Evolutionary conservation across 345 rosid genomes (phyloP), one percentile per base, ranked within the genome.

Genomic region (Streptanthus diversifolius): DNA sequence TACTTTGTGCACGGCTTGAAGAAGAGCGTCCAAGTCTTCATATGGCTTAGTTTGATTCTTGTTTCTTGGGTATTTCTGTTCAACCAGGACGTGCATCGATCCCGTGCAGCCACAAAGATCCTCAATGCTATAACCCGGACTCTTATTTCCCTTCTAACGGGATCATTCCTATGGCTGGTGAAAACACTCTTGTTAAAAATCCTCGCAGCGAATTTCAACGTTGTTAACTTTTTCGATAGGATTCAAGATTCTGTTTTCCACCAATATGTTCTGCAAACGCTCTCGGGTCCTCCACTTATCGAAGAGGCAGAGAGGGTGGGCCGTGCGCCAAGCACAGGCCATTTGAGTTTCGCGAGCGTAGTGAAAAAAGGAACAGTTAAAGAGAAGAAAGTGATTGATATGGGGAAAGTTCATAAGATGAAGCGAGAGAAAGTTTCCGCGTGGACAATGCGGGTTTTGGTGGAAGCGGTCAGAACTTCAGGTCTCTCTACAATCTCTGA

Each of bases 1-100:
- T 93, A 93, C 77, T 93, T 90, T 69, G 98, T 93, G 47, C 88
- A 90, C 51, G 98, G 98, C 5, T 83, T 93, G 78, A 93, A 88
- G 85, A 81, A 87, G 81, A 88, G 88, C 43, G 88, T 85, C 56
- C 93, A 87, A 78, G 96, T 87, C 41, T 90, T 93, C 54, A 81
- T 86, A 45, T 93, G 98, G 98, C 70, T 93, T 59, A 70, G 81
- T 77, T 72, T 89, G 80, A 83, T 85, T 65, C 92, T 89, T 67
- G 35, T 85, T 49, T 81, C 97, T 37, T 93, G 96, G 96, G 73
- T 78, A 3, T 76, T 90, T 29, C 56, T 93, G 54, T 85, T 93
- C 70, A 74, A 82, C 66, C 83, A 15, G 2, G 89, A 80, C 54
- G 73, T 85, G 17, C 8, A 81, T 57, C 81, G 79, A 12, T 85